phyloP scores from a whole-genome alignment of 305 asterid genomes.

The Rubia tinctorum region DNA sequence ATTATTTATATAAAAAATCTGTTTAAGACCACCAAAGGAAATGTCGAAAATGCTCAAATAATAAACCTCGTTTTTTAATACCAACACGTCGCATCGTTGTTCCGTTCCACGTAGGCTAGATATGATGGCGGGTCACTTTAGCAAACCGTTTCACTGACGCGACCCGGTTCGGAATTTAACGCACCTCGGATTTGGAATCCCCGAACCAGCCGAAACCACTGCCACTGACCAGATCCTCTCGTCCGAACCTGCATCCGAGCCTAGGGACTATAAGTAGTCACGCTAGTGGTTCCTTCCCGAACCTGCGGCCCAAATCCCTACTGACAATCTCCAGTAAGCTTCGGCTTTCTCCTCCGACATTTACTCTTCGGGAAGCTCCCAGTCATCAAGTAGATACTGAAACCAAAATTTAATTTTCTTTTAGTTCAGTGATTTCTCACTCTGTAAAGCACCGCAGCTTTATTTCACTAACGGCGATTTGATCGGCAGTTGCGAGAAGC shows the following conservation, averaged over 20 bases:
- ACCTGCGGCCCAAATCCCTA: slow-evolving; percentile 56
- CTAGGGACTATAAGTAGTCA: neutral
- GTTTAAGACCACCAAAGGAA: too few relatives aligned
- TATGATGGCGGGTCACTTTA: slow-evolving; percentile 8
- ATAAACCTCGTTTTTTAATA: slow-evolving; percentile 16
- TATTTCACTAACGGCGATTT: slow-evolving; percentile 1
- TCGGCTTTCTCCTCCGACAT: slow-evolving; percentile 27
- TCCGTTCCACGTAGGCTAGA: slow-evolving; percentile 22
- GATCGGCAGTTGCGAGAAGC: slow-evolving; percentile 22
- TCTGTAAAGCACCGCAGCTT: neutral
- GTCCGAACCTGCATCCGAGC: slow-evolving; percentile 9
- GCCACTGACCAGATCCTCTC: neutral
- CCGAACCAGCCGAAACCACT: slow-evolving; percentile 14
- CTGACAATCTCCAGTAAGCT: slow-evolving; percentile 49
- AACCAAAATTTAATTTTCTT: neutral
- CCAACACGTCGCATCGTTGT: slow-evolving; percentile 18
- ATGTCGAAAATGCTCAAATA: neutral
- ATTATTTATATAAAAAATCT: too few relatives aligned
- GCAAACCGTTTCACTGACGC: slow-evolving; percentile 18
- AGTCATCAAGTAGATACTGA: slow-evolving; percentile 20
- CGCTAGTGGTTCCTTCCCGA: neutral
- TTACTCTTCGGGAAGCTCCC: slow-evolving; percentile 22
- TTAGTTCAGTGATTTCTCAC: neutral
- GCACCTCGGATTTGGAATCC: slow-evolving; percentile 14
- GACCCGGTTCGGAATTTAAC: slow-evolving; percentile 18